Base-by-base conservation (phyloP, 805 yeast species). In the Metschnikowia vanudenii region DNA sequence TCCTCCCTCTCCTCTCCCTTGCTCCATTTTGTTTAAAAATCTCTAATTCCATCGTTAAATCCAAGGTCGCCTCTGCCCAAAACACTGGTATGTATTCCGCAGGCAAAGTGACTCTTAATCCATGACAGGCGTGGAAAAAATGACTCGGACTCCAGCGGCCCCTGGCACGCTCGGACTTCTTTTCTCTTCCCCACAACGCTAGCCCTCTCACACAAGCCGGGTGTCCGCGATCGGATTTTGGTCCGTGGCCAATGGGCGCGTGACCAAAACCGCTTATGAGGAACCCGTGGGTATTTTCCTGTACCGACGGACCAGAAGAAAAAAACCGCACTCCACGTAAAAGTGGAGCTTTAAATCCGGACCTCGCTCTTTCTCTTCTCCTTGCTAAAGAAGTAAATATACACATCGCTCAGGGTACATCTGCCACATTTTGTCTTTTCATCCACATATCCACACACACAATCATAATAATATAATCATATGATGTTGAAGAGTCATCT, bases 151-250 rank as follows among this genome's bases (percentile, higher is more conserved):
- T 9, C 28, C 28, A 26, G 28, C 28, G 7, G 28, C 28, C 28
- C 28, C 28, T 26, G 28, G 28, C 28, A 8, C 11, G 28, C 28
- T 20, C 24, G 24, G n/a, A n/a, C n/a, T n/a, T n/a, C n/a, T n/a
- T n/a, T n/a, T n/a, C n/a, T 22, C 11, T 37, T 26, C 40, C 40
- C 40, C 40, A 26, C 39, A 37, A 24, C 28, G 28, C 28, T 26
- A 3, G 12, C 11, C 9, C 28, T 26, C 28, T 26, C 28, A 8
- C 8, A 22, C 28, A 26, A 26, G 28, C 11, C 40, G 38, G 46
- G 50, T 37, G 40, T 39, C 56, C 56, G 54, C 37, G 35, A 40
- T 45, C 56, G 56, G 56, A 18, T 31, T 26, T 19, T n/a, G 19
- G 18, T 24, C 12, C 31, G n/a, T 29, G 39, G 46, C 56, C 54